These are phyloP conservation scores for Camelina laxa DNA, from an alignment of 345 rosid genomes.

Conservation along the genomic window DNA sequence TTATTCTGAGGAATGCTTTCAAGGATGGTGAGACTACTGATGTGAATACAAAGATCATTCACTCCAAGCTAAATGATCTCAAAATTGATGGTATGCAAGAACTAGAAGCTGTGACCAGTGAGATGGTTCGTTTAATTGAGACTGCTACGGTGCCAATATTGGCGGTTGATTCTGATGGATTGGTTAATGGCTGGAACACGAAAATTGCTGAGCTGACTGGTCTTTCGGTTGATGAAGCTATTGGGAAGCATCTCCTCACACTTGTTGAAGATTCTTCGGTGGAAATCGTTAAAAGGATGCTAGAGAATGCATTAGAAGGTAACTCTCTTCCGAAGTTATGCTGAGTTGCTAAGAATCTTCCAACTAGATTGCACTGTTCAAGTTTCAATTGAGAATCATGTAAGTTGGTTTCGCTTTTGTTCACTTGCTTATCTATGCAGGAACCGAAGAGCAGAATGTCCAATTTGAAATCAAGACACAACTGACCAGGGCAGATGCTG, in stretches of 20 bases:
- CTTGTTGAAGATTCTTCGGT: conserved; percentile 86
- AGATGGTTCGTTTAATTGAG: conserved; percentile 94
- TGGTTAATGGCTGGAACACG: conserved; percentile 92
- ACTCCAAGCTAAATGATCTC: conserved; percentile 72
- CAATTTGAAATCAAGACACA: conserved; percentile 87
- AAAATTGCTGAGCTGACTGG: conserved; percentile 89
- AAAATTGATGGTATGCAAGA: conserved; percentile 83
- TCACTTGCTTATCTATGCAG: conserved; percentile 50
- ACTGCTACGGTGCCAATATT: conserved; percentile 90
- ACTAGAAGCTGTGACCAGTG: conserved; percentile 92
- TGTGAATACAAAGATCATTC: conserved; percentile 52
- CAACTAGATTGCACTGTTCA: neutral
- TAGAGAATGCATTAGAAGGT: conserved; percentile 83
- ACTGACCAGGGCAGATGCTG: conserved; percentile 59
- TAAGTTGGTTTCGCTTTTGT: neutral
- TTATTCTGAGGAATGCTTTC: conserved; percentile 80
- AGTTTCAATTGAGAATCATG: neutral
- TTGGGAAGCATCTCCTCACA: conserved; percentile 80
- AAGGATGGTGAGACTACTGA: conserved; percentile 62
- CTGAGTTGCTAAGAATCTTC: conserved; percentile 14
- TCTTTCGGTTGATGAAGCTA: conserved; percentile 80
- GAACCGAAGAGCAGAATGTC: conserved; percentile 84
- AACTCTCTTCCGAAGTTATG: conserved; percentile 37
- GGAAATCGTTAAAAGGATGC: conserved; percentile 64
- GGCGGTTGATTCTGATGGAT: conserved; percentile 89